Conservation (phyloP, 192 early-diverging fungal species). For the Pilaira anomala region DNA sequence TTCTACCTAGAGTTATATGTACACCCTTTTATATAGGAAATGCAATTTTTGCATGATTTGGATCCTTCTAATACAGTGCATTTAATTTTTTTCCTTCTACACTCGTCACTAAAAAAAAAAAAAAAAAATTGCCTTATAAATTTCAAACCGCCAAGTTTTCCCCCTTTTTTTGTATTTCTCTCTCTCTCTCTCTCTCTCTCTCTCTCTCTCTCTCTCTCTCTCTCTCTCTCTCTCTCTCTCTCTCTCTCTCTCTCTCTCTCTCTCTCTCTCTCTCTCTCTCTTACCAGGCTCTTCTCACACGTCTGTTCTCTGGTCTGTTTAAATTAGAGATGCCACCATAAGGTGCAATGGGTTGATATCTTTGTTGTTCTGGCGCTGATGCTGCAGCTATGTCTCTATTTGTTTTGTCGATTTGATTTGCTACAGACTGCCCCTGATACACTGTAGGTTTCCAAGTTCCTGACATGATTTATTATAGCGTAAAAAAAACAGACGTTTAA, state of each 20-base stretch:
- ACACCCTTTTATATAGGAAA: conserved; percentile 18
- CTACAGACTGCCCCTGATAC: too few relatives aligned
- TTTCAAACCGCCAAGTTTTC: neutral
- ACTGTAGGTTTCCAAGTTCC: too few relatives aligned
- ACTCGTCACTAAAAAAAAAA: conserved; percentile 29
- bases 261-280: neutral
- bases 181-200: neutral
- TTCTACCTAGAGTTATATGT: conserved; percentile 29
- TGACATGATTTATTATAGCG: too few relatives aligned
- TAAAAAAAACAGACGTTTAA: too few relatives aligned
- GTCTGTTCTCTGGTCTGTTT: neutral
- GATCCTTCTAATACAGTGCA: conserved; percentile 23
- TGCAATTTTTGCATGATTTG: conserved; percentile 26
- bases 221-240: neutral
- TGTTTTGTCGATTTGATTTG: too few relatives aligned
- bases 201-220: neutral
- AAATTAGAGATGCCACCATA: neutral
- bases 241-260: neutral
- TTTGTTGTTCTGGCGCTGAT: neutral
- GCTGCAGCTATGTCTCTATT: too few relatives aligned
- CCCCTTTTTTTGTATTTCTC: too few relatives aligned
- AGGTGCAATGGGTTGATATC: conserved; percentile 6
- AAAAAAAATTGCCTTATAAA: neutral
- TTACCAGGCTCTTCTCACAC: neutral
- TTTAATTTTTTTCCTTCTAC: conserved; percentile 35